Percentiles rank a stretch among this genome's conserved stretches.
Evolutionary conservation across 2,329 filamentous ascomycete species (phyloP).

Genomic region (Ophiostoma sp.): DNA sequence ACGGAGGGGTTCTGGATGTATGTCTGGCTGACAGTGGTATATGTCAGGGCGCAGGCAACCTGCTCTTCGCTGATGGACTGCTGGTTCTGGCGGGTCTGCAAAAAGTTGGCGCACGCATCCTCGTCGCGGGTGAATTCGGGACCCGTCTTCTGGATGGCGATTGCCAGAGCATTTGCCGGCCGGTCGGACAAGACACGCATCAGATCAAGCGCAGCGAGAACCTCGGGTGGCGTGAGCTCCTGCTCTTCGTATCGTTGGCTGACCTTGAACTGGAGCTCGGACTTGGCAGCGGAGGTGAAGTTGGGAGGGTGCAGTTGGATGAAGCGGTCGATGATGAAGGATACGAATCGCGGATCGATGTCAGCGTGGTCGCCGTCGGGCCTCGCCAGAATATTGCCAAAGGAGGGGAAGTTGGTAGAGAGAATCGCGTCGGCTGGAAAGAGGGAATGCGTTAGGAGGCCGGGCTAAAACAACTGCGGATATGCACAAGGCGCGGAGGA

Average conservation of each 20-base stretch:
- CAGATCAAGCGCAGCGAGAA: conserved; percentile 65
- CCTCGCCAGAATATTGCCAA: conserved; percentile 69
- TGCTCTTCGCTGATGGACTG: conserved; percentile 69
- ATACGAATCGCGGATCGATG: conserved; percentile 63
- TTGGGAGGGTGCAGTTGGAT: conserved; percentile 80
- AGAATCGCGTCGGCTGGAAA: conserved; percentile 78
- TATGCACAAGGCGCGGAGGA: too few species aligned
- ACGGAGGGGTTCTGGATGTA: conserved; percentile 48
- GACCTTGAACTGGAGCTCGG: conserved; percentile 62
- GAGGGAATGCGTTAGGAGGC: not conserved
- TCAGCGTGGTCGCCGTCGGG: conserved; percentile 61
- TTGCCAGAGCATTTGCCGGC: conserved; percentile 52
- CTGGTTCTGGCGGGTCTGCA: conserved; percentile 46
- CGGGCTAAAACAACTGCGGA: too few species aligned
- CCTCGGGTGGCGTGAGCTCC: conserved; percentile 61
- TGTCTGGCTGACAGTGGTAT: conserved; percentile 54
- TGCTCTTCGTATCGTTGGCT: conserved; percentile 61
- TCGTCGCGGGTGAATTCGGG: conserved; percentile 68
- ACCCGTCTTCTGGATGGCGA: conserved; percentile 69
- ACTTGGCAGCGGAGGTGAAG: conserved; percentile 69
- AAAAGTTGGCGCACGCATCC: conserved; percentile 55
- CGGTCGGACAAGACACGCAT: conserved; percentile 58
- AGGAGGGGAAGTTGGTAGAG: conserved; percentile 69
- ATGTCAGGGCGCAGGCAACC: conserved; percentile 72
- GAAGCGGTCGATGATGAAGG: conserved; percentile 76